Conservation (phyloP, 2,329 filamentous ascomycete species). For the Fusarium concolor region DNA sequence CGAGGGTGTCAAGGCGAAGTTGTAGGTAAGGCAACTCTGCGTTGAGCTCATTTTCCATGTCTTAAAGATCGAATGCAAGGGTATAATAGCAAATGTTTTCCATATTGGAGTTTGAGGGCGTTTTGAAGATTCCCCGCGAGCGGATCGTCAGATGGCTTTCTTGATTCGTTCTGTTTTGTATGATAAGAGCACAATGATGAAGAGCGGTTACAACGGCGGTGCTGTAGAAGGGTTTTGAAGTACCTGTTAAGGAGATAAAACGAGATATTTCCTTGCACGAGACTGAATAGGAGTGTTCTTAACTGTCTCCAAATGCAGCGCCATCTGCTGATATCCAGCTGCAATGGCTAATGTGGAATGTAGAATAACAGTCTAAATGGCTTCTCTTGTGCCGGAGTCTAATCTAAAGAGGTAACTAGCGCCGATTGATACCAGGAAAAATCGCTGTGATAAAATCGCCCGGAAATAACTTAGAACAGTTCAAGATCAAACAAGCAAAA, state of each 20-base stretch:
- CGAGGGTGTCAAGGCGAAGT: conserved; percentile 54
- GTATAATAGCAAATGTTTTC: background rate
- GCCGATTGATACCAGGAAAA: background rate
- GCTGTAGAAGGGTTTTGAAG: background rate
- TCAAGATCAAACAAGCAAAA: background rate
- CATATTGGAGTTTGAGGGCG: conserved; percentile 40
- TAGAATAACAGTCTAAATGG: background rate
- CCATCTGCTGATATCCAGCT: background rate
- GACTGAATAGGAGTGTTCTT: background rate
- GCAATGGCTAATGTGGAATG: background rate
- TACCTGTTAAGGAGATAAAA: background rate
- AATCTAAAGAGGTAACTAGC: background rate
- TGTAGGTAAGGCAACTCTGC: conserved; percentile 45
- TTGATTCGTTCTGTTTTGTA: conserved; percentile 11
- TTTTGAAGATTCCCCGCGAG: conserved; percentile 30
- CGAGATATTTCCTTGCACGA: background rate
- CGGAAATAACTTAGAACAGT: background rate
- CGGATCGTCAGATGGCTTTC: conserved; percentile 10
- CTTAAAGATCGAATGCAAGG: background rate
- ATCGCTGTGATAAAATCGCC: background rate
- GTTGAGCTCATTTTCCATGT: background rate
- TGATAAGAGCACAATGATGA: conserved; percentile 5
- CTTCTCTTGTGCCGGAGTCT: background rate
- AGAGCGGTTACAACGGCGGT: background rate
- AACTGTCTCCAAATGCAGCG: background rate